Base-by-base conservation (phyloP, 768 basidiomycete species). In the Pholiota molesta region DNA sequence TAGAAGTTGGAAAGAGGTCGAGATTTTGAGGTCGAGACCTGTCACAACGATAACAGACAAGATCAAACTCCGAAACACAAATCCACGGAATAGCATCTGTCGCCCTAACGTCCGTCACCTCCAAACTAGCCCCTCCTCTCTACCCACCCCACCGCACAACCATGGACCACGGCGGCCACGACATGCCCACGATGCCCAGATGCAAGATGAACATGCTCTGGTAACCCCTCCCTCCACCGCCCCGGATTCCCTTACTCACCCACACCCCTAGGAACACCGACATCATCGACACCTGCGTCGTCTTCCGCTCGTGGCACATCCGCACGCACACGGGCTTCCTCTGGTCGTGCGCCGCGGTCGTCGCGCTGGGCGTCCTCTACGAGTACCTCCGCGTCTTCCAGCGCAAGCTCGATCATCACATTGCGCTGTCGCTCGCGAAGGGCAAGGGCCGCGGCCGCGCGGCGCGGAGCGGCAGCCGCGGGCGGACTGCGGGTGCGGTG, bases 171-270 rank as follows among this genome's bases (percentile, higher is more conserved):
- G 72, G 74, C 55, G 75, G 69, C 61, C 83, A 86, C 68, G 81
- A 70, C 60, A 84, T 81, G 81, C 79, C 77, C 56, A 78, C 77
- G 76, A 75, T 72, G 19, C 73, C 79, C 0, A 80, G 66, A 66
- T 94, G 92, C 72, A 75, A 84, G 8, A 89, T 91, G 87, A 77
- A 91, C 74, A 94, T 94, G 92, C 85, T 94, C 68, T 94, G 91
- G 87, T 88, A 65, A 26, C 26, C 26, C 26, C 2, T 26, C 26
- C 26, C 26, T 26, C 26, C 26, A 26, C 4, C 26, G 26, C 26
- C 26, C 26, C 26, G 2, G n/a, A n/a, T 26, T 26, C 26, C 26
- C 26, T 26, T 26, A 26, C 26, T 26, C 26, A 26, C 26, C 21
- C 49, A 49, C 39, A 40, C 45, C 23, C 39, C 19, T 63, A 86